A percentile compares a stretch with the other conserved stretches of the same genome.
Evolutionary conservation across 73 alveolate species (phyloP).

Genomic region (Tetrahymena thermophila): DNA sequence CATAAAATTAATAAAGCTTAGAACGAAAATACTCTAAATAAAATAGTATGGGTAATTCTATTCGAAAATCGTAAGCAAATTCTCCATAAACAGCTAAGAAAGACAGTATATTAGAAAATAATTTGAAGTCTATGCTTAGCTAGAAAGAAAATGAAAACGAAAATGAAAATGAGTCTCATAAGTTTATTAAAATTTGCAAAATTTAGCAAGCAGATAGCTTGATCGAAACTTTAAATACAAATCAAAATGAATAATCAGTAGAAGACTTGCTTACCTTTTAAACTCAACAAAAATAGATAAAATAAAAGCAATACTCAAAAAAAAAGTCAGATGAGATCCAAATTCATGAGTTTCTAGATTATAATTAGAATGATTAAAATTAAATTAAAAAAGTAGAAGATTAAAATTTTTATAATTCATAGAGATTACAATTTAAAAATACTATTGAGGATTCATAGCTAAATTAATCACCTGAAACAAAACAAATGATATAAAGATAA

Average conservation of each 20-base stretch:
- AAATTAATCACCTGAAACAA: not conserved
- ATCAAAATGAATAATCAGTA: not conserved
- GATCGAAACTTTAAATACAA: not conserved
- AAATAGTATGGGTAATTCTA: not conserved
- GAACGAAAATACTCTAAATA: not conserved
- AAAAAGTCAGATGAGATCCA: not conserved
- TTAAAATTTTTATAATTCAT: not conserved
- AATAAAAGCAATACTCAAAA: not conserved
- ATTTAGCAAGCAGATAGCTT: not conserved
- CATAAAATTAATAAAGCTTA: too few species aligned
- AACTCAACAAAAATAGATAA: not conserved
- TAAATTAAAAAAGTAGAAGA: not conserved
- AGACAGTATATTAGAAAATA: not conserved
- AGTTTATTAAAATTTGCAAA: not conserved
- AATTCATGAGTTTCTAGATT: not conserved
- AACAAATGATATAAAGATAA: not conserved
- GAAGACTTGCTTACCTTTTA: not conserved
- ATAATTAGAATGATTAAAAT: not conserved
- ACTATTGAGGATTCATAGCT: not conserved
- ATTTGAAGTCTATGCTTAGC: not conserved
- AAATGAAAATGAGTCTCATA: not conserved
- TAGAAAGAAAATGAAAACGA: not conserved
- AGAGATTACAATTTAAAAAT: not conserved
- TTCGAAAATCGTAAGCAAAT: not conserved
- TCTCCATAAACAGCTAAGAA: not conserved